These are phyloP conservation scores for Fagopyrum homotropicum DNA, from an alignment of 148 eudicot species.

Conservation along the genomic window DNA sequence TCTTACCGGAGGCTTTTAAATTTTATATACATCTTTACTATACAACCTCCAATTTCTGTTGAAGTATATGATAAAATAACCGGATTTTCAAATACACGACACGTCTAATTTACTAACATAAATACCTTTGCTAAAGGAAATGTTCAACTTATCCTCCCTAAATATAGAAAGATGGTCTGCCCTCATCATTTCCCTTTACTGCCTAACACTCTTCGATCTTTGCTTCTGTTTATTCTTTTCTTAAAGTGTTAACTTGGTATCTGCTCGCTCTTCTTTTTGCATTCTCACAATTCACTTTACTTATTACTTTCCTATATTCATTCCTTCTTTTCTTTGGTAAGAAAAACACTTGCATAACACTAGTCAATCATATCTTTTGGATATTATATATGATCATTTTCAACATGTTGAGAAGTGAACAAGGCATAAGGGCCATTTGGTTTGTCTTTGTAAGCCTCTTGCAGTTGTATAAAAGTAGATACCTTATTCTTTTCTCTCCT, in stretches of 20 bases:
- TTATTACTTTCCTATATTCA: neutral
- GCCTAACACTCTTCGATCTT: neutral
- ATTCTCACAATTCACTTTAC: neutral
- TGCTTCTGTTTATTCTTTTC: neutral
- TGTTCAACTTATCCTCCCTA: neutral
- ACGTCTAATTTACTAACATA: no score
- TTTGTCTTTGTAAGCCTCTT: neutral
- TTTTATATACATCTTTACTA: no score
- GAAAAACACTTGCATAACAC: neutral
- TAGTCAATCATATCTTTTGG: neutral
- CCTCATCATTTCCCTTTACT: neutral
- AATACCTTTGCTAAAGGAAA: neutral
- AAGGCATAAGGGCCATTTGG: neutral
- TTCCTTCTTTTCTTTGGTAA: neutral
- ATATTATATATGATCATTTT: no score
- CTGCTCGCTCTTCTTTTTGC: neutral
- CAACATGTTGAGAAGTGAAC: neutral
- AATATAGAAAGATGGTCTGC: neutral
- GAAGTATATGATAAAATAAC: no score
- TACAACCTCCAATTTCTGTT: no score
- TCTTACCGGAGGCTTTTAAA: no score
- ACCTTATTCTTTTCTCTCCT: conserved; percentile 9
- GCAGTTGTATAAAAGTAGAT: neutral
- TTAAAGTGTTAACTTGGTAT: conserved; percentile 5
- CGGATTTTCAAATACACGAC: no score